Evolutionary conservation across 176 grass and related monocot genomes (phyloP).

Genomic region (Eleusine indica): DNA sequence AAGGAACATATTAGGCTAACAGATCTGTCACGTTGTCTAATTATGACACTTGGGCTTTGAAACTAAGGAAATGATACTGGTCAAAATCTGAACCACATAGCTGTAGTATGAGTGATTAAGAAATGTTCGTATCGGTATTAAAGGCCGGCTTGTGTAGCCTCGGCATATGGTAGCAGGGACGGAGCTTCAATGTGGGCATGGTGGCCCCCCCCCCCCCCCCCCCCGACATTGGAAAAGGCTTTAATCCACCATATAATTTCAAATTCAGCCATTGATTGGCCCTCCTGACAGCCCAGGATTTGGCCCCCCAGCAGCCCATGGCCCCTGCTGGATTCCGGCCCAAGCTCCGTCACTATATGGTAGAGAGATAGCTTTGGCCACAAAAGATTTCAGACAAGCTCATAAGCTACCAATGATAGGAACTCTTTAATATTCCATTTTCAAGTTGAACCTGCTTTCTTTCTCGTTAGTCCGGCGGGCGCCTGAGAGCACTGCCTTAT

Average conservation of each 20-base stretch:
- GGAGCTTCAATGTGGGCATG: too few species aligned
- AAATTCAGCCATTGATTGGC: too few species aligned
- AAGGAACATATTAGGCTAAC: neutral
- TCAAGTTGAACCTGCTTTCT: neutral
- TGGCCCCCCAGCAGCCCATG: too few species aligned
- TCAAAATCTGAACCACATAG: constrained; percentile 36
- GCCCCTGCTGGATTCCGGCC: too few species aligned
- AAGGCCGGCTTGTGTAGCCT: neutral
- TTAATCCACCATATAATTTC: too few species aligned
- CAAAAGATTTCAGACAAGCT: neutral
- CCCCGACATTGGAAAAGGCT: too few species aligned
- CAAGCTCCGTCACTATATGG: too few species aligned
- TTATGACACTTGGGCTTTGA: neutral
- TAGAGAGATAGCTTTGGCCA: neutral
- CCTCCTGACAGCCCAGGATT: too few species aligned
- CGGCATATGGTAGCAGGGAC: neutral
- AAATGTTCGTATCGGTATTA: neutral
- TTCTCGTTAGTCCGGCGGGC: too few species aligned
- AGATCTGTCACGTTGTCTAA: constrained; percentile 8
- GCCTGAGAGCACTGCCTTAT: too few species aligned
- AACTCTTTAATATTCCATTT: neutral
- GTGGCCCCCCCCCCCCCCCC: too few species aligned
- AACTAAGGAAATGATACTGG: neutral
- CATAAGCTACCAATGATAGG: neutral
- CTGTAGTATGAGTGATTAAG: neutral